phyloP scores from a whole-genome alignment of 192 early-diverging fungal species.

The Pilobolus umbonatus region DNA sequence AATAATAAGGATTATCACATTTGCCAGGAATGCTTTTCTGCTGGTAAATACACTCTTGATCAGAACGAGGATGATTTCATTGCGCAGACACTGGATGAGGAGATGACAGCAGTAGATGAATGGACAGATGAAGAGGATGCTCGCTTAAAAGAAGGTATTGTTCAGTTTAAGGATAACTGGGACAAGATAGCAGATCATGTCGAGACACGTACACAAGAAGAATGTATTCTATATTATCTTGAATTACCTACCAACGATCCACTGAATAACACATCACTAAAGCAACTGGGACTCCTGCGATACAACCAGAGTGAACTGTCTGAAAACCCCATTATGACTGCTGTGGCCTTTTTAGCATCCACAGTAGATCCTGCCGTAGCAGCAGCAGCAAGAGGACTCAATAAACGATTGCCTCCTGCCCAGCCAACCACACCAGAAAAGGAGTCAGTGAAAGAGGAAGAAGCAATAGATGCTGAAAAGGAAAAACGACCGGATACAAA shows the following conservation, averaged over 20 bases:
- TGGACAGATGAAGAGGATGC: conserved; percentile 93
- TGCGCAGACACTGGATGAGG: conserved; percentile 35
- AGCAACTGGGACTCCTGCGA: conserved; percentile 63
- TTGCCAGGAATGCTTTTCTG: conserved; percentile 16
- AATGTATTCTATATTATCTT: conserved; percentile 88
- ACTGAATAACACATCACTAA: conserved; percentile 46
- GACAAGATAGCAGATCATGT: conserved; percentile 88
- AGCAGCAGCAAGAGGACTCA: conserved; percentile 69
- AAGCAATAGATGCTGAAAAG: neutral
- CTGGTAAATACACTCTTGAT: conserved; percentile 18
- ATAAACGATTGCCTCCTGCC: too few species aligned
- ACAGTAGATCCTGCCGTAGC: conserved; percentile 87
- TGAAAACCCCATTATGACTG: conserved; percentile 75
- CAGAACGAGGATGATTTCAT: conserved; percentile 6
- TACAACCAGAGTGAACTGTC: conserved; percentile 51
- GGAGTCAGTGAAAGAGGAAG: conserved; percentile 20
- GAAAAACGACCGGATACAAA: conserved; percentile 7
- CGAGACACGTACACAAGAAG: conserved; percentile 82
- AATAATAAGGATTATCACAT: neutral
- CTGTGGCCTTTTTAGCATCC: conserved; percentile 89
- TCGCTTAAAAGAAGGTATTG: conserved; percentile 85
- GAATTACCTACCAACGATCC: conserved; percentile 87
- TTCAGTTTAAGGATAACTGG: conserved; percentile 94
- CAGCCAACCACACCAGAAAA: conserved; percentile 15
- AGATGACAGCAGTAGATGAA: conserved; percentile 33